These are phyloP conservation scores for Candida glaebosa DNA, from an alignment of 805 yeast species.

Conservation along the genomic window DNA sequence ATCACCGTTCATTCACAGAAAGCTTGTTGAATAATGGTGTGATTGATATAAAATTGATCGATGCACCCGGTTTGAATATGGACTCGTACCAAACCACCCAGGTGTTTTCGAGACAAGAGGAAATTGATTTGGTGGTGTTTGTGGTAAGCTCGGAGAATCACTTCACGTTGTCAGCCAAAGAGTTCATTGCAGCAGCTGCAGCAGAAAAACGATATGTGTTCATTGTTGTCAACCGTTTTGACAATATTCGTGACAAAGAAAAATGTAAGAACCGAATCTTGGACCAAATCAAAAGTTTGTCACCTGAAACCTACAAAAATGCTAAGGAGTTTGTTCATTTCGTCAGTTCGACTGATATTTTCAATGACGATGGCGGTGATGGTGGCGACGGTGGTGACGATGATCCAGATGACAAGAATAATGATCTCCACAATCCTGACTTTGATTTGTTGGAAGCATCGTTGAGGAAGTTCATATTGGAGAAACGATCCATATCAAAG, in stretches of 20 bases:
- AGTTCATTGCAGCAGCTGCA: constrained; percentile 86
- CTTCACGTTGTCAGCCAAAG: constrained; percentile 90
- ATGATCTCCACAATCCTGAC: constrained; percentile 48
- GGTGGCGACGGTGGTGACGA: constrained; percentile 23
- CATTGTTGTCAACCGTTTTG: constrained; percentile 91
- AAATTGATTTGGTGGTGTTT: constrained; percentile 92
- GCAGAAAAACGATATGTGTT: constrained; percentile 88
- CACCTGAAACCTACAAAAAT: constrained; percentile 89
- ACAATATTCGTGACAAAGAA: constrained; percentile 75
- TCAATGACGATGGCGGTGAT: constrained; percentile 32
- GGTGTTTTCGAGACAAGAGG: constrained; percentile 93
- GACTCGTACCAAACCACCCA: constrained; percentile 94
- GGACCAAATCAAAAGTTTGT: constrained; percentile 77
- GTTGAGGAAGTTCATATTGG: constrained; percentile 78
- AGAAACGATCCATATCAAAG: constrained; percentile 85
- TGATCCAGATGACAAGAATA: constrained; percentile 26
- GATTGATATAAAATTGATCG: constrained; percentile 87
- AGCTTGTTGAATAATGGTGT: constrained; percentile 84
- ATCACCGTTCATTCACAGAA: constrained; percentile 60
- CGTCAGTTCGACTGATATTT: constrained; percentile 61
- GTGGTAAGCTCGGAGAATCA: constrained; percentile 97
- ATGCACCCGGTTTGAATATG: constrained; percentile 95
- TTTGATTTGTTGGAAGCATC: constrained; percentile 85
- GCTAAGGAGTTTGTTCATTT: constrained; percentile 92
- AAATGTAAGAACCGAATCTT: constrained; percentile 74